phyloP scores from a whole-genome alignment of 371 early-diverging fungal genomes.

The Nematocida sp. region DNA sequence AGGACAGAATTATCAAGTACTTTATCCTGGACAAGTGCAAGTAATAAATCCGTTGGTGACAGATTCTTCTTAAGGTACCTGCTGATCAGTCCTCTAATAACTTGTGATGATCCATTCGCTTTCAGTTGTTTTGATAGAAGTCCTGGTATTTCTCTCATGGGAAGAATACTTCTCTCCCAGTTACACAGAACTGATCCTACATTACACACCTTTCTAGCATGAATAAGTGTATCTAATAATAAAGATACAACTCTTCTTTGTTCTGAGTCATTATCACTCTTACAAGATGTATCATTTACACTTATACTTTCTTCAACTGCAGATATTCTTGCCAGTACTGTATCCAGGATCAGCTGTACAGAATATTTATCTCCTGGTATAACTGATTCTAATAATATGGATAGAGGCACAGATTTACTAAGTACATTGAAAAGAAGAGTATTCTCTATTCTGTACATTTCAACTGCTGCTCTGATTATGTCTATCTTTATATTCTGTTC shows the following conservation, averaged over 20 bases:
- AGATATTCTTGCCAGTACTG: not conserved
- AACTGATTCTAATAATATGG: not conserved
- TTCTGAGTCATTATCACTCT: not conserved
- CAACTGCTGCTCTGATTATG: not conserved
- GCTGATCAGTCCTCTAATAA: not conserved
- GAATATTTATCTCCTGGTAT: not conserved
- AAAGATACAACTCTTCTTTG: not conserved
- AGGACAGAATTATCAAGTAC: not conserved
- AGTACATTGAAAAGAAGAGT: not conserved
- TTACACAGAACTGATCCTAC: not conserved
- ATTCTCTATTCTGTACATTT: not conserved
- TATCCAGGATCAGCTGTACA: conserved; percentile 3
- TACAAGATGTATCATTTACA: not conserved
- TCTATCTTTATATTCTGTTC: not conserved
- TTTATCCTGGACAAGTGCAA: not conserved
- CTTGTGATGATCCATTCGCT: not conserved
- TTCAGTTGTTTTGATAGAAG: not conserved
- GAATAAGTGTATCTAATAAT: not conserved
- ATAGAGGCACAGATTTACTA: too few species aligned
- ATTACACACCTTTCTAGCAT: not conserved
- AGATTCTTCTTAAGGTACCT: conserved; percentile 27
- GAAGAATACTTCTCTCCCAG: conserved; percentile 21
- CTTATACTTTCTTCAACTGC: not conserved
- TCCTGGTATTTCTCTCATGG: not conserved
- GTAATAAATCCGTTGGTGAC: not conserved